Percentiles rank a stretch among this genome's conserved stretches.
Evolutionary conservation across 2,329 filamentous ascomycete species (phyloP).

Genomic region (Magnaporthiopsis rhizophila): DNA sequence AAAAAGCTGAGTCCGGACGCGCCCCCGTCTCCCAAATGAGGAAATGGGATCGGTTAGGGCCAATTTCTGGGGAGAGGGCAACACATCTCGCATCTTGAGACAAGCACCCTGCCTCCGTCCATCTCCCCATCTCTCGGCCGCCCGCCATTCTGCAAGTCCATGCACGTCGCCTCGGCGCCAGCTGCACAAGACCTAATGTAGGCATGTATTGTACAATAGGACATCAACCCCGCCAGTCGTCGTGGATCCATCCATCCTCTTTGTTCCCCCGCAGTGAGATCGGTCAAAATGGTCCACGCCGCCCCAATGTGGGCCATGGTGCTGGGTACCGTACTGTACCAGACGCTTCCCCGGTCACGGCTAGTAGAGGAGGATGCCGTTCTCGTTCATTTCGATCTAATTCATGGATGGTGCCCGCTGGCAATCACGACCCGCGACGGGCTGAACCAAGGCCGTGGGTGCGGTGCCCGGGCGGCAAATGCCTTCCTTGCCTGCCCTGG

Average conservation of each 20-base stretch:
- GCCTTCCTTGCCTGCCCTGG: no score
- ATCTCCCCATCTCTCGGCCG: no score
- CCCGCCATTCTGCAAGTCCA: background rate
- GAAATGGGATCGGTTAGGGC: background rate
- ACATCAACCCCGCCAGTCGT: no score
- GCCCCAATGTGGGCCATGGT: background rate
- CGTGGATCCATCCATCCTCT: background rate
- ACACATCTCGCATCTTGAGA: background rate
- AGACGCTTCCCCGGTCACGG: no score
- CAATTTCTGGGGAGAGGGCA: background rate
- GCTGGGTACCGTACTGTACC: no score
- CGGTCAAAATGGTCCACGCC: background rate
- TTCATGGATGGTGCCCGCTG: no score
- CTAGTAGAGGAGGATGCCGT: background rate
- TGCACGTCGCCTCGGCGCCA: conserved; percentile 1
- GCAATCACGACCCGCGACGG: background rate
- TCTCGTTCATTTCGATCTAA: background rate
- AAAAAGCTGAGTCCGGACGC: no score
- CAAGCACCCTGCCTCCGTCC: background rate
- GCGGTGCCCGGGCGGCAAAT: background rate
- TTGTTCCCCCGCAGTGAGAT: background rate
- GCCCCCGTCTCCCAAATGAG: background rate
- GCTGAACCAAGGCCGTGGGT: background rate
- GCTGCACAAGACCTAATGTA: background rate
- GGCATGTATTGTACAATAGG: background rate